A percentile compares a stretch with the other conserved stretches of the same genome.
phyloP scores from a whole-genome alignment of 2,329 filamentous ascomycete species.

The Phyllosticta citribraziliensis region DNA sequence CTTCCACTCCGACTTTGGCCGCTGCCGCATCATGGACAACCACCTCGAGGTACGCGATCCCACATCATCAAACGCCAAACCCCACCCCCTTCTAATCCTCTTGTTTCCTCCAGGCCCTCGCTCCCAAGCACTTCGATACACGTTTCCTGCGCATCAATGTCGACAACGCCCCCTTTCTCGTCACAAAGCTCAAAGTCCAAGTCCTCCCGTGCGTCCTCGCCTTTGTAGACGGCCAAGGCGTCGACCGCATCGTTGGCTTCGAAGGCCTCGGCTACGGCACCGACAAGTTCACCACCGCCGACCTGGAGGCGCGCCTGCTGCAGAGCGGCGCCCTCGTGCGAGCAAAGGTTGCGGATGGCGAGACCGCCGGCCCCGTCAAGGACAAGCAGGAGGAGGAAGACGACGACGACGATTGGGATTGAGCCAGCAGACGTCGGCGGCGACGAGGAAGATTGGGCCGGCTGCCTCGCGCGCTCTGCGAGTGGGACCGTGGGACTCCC shows the following conservation, averaged over 20 bases:
- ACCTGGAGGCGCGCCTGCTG: conserved; percentile 44
- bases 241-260: conserved; percentile 50
- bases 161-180: conserved; percentile 50
- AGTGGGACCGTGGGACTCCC: background rate
- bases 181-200: conserved; percentile 47
- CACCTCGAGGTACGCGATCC: conserved; percentile 36
- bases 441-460: background rate
- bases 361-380: conserved; percentile 21
- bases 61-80: background rate
- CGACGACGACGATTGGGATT: conserved; percentile 45
- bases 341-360: conserved; percentile 40
- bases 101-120: conserved; percentile 32
- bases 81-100: conserved; percentile 3
- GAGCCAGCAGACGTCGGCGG: conserved; percentile 12
- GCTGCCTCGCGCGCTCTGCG: background rate
- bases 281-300: conserved; percentile 45
- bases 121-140: conserved; percentile 49
- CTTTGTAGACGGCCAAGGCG: conserved; percentile 46
- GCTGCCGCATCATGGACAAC: conserved; percentile 52
- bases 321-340: conserved; percentile 42
- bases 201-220: conserved; percentile 50
- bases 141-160: conserved; percentile 49
- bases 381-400: conserved; percentile 21
- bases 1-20: conserved; percentile 53
- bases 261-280: conserved; percentile 45